Evolutionary conservation across 257 asterid genomes (phyloP).

Genomic region (Leonotis leonurus): DNA sequence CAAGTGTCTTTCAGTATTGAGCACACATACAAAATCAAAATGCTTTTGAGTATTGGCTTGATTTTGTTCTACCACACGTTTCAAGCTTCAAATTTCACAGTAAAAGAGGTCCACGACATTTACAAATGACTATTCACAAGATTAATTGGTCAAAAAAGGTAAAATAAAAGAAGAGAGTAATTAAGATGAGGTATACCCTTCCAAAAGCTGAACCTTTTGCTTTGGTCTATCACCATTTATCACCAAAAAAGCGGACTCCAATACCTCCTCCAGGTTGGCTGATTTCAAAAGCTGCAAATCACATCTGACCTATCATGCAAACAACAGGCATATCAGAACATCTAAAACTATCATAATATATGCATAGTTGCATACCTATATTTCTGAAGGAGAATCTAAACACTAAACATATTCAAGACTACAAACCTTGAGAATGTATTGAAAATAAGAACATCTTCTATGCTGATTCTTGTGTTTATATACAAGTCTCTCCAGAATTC

Average conservation of each 20-base stretch:
- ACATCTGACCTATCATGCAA: conserved; percentile 58
- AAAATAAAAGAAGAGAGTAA: background rate
- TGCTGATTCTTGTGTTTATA: conserved; percentile 92
- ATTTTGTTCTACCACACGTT: background rate
- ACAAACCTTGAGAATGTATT: conserved; percentile 65
- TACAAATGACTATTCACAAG: background rate
- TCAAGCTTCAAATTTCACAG: background rate
- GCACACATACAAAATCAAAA: background rate
- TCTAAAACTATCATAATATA: background rate
- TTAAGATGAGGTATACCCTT: conserved; percentile 43
- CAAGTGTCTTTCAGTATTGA: background rate
- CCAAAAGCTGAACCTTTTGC: conserved; percentile 82
- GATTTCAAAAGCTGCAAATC: conserved; percentile 73
- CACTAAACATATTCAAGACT: background rate
- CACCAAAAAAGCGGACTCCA: conserved; percentile 57
- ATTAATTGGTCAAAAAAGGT: background rate
- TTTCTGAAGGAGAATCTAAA: background rate
- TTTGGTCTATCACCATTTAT: conserved; percentile 71
- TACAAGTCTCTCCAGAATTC: conserved; percentile 72
- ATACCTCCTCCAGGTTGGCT: conserved; percentile 59
- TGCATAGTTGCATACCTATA: no score
- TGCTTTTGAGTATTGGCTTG: background rate
- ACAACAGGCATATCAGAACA: background rate
- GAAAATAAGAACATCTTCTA: conserved; percentile 72
- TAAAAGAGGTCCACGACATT: background rate